phyloP scores from a whole-genome alignment of 768 basidiomycete species.

The Mycena polygramma region DNA sequence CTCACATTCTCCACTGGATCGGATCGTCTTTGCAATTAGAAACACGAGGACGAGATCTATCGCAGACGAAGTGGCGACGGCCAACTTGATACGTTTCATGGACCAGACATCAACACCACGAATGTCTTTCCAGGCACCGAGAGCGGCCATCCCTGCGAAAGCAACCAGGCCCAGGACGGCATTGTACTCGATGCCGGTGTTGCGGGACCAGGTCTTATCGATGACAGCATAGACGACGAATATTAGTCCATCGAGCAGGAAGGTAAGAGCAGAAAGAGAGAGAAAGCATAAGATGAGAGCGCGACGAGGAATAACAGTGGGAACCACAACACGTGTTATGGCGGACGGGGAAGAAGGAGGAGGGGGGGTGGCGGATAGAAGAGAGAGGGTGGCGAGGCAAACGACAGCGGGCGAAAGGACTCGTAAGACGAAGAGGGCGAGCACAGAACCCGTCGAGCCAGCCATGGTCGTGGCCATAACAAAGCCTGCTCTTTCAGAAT shows the following conservation, averaged over 20 bases:
- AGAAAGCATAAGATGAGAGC: slow-evolving; percentile 80
- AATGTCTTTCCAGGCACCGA: slow-evolving; percentile 86
- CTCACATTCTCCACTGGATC: slow-evolving; percentile 52
- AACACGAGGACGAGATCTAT: slow-evolving; percentile 74
- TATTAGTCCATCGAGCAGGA: slow-evolving; percentile 81
- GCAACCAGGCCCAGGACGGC: slow-evolving; percentile 77
- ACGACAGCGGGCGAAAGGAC: slow-evolving; percentile 78
- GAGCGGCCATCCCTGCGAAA: slow-evolving; percentile 77
- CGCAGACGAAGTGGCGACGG: slow-evolving; percentile 65
- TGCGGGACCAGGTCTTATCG: slow-evolving; percentile 72
- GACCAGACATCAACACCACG: slow-evolving; percentile 79
- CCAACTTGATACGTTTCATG: slow-evolving; percentile 66
- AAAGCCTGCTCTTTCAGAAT: neutral
- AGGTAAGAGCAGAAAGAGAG: slow-evolving; percentile 78
- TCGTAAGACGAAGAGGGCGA: slow-evolving; percentile 68
- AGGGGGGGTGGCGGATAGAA: slow-evolving; percentile 62
- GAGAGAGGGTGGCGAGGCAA: slow-evolving; percentile 70
- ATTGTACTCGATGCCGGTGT: slow-evolving; percentile 76
- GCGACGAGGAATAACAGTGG: slow-evolving; percentile 79
- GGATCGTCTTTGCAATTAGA: slow-evolving; percentile 61
- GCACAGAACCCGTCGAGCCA: slow-evolving; percentile 1
- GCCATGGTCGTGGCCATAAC: slow-evolving; percentile 43
- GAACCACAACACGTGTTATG: slow-evolving; percentile 84
- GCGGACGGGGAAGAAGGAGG: slow-evolving; percentile 63
- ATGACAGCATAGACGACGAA: slow-evolving; percentile 77